Base-by-base conservation (phyloP, 1,284 basidiomycete genomes). In the Ganoderma meredithae region DNA sequence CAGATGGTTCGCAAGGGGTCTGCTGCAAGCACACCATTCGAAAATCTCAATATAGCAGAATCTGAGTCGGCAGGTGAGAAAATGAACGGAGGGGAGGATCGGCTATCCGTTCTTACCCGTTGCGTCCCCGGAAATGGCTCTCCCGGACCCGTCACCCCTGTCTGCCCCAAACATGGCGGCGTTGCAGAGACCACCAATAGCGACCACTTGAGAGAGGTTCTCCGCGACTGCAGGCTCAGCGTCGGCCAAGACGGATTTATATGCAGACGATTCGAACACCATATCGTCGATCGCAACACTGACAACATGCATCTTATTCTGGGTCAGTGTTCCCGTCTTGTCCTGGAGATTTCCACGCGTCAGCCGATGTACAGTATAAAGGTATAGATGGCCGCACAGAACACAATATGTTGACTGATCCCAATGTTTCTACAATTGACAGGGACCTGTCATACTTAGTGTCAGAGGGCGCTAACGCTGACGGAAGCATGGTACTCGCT, bases 121-220 rank as follows among this genome's bases (percentile, higher is more conserved):
- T 9, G 89, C 88, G 75, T 91, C 89, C 15, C 90, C 90, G 63
- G 85, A 82, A 55, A 91, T 81, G 22, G 76, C 77, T 64, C 83
- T 81, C 1, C 80, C 71, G n/a, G 78, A 75, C 63, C 76, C 73
- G 33, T 84, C 81, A 47, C 73, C 70, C 0, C 74, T 70, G 1
- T 77, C 74, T 39, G 78, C 77, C 55, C 86, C 84, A 64, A 90
- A 89, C 1, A 74, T 74, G 0, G 89, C 89, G 12, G 84, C 84
- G 70, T 90, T 91, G 76, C 89, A 90, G 5, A 90, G 78, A 0
- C 82, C 85, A 25, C 87, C 85, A 33, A 88, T 79, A 33, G 83
- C 81, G 31, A 77, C 75, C 6, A 83, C 70, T 59, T 79, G 76
- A n/a, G 69, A 66, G 12, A 77, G 64, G 49, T 74, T 78, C 43